A percentile compares a stretch with the other conserved stretches of the same genome.
phyloP scores from a whole-genome alignment of 805 yeast genomes.

The Myxozyma neglecta region DNA sequence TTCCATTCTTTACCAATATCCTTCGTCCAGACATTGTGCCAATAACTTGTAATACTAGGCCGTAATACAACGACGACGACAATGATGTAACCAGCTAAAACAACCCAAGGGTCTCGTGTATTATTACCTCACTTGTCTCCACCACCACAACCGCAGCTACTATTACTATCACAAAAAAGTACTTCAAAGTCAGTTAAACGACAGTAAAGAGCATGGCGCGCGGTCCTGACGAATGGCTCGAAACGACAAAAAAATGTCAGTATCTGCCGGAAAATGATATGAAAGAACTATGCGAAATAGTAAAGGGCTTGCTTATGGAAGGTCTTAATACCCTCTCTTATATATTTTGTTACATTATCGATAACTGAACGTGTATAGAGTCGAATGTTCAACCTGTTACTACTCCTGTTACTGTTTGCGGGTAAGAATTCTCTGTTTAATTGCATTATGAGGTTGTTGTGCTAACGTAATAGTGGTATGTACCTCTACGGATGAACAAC shows the following conservation, averaged over 20 bases:
- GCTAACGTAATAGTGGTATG: conserved; percentile 14
- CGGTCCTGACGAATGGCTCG: conserved; percentile 96
- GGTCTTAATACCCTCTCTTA: conserved; percentile 22
- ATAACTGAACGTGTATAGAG: conserved; percentile 44
- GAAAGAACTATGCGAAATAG: conserved; percentile 94
- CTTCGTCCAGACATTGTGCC: neutral
- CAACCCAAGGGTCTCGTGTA: too few species aligned
- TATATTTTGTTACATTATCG: neutral
- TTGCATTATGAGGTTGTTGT: neutral
- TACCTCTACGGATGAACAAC: neutral
- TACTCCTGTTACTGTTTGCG: conserved; percentile 93
- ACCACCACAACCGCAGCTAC: too few species aligned
- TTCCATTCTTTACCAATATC: neutral
- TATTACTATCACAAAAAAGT: too few species aligned
- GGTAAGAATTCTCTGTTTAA: conserved; percentile 30
- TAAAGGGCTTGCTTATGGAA: conserved; percentile 92
- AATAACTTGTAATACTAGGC: neutral
- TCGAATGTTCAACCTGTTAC: conserved; percentile 92
- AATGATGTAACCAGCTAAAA: too few species aligned
- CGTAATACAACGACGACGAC: too few species aligned
- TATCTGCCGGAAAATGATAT: conserved; percentile 87
- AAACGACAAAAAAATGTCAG: conserved; percentile 85
- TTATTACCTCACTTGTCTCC: too few species aligned
- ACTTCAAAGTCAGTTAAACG: too few species aligned
- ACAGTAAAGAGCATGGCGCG: conserved; percentile 33